phyloP scores from a whole-genome alignment of 305 asterid genomes.

The Stenogyne calaminthoides region DNA sequence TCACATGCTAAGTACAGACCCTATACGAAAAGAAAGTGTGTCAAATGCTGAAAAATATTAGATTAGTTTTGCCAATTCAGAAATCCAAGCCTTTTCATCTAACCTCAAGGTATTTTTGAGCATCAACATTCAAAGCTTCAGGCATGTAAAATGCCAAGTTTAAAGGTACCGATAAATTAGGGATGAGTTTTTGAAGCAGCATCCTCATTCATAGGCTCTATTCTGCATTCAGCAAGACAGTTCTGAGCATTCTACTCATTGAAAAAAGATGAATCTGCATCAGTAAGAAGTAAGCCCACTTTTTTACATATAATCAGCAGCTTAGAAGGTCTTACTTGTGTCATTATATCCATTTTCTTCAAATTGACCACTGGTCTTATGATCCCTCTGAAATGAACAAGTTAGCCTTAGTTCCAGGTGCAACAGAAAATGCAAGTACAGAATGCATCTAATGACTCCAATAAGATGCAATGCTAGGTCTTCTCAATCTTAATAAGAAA shows the following conservation, averaged over 20 bases:
- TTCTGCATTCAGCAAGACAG: slow-evolving; percentile 76
- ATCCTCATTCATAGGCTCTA: slow-evolving; percentile 64
- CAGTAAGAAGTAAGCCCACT: slow-evolving; percentile 31
- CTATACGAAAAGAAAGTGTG: slow-evolving; percentile 38
- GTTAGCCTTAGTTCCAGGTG: slow-evolving; percentile 33
- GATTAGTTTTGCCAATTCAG: neutral
- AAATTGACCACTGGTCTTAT: slow-evolving; percentile 76
- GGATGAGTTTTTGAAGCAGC: slow-evolving; percentile 72
- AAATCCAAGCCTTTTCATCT: slow-evolving; percentile 14
- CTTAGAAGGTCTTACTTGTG: slow-evolving; percentile 56
- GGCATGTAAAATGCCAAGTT: slow-evolving; percentile 89
- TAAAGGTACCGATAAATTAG: slow-evolving; percentile 58
- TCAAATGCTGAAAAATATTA: slow-evolving; percentile 18
- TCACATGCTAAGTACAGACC: slow-evolving; percentile 86
- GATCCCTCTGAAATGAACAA: slow-evolving; percentile 68
- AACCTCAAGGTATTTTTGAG: slow-evolving; percentile 88
- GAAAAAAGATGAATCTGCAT: slow-evolving; percentile 46
- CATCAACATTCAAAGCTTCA: slow-evolving; percentile 74
- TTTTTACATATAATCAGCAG: slow-evolving; percentile 17
- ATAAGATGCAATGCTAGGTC: neutral
- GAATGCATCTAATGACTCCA: neutral
- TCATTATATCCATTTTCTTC: slow-evolving; percentile 69
- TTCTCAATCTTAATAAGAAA: neutral
- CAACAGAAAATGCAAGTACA: neutral
- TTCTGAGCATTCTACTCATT: slow-evolving; percentile 84